Evolutionary conservation across 1,139 yeast species (phyloP).

Genomic region (Geotrichum siamense): DNA sequence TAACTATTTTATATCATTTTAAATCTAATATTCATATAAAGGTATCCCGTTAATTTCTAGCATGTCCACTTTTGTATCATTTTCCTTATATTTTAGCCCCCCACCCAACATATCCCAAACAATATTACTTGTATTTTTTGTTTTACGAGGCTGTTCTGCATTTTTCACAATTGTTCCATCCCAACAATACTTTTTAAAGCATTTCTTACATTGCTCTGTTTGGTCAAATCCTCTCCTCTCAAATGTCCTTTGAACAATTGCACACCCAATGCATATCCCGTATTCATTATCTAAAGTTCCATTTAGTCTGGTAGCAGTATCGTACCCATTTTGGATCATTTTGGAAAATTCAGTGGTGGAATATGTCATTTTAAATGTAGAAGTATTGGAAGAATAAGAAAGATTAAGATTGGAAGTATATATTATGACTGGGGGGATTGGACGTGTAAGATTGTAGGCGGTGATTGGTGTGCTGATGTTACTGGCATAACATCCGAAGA

Average conservation of each 20-base stretch:
- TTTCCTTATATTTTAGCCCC: too few species aligned
- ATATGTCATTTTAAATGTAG: conserved; percentile 64
- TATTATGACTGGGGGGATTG: conserved; percentile 62
- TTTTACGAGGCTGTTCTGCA: too few species aligned
- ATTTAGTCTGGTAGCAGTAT: conserved; percentile 64
- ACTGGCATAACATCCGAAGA: conserved; percentile 9
- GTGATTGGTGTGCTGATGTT: conserved; percentile 26
- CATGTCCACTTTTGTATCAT: too few species aligned
- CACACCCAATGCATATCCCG: conserved; percentile 81
- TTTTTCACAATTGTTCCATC: conserved; percentile 8
- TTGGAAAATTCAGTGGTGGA: conserved; percentile 49
- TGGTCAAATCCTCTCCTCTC: conserved; percentile 60
- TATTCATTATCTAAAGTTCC: conserved; percentile 66
- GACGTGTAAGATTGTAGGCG: conserved; percentile 7
- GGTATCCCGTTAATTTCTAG: too few species aligned
- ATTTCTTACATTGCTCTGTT: conserved; percentile 62
- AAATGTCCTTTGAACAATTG: conserved; percentile 72
- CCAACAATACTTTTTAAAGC: conserved; percentile 80
- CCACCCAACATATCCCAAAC: too few species aligned
- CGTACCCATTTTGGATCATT: conserved; percentile 77
- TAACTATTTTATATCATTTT: too few species aligned
- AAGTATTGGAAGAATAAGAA: conserved; percentile 57
- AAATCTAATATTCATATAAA: too few species aligned
- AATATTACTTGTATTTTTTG: too few species aligned
- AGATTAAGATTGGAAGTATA: conserved; percentile 75